Percentiles rank a stretch among this genome's conserved stretches.
These are phyloP conservation scores for Xylaria longipes DNA, from an alignment of 495 filamentous ascomycete genomes.

Conservation along the genomic window DNA sequence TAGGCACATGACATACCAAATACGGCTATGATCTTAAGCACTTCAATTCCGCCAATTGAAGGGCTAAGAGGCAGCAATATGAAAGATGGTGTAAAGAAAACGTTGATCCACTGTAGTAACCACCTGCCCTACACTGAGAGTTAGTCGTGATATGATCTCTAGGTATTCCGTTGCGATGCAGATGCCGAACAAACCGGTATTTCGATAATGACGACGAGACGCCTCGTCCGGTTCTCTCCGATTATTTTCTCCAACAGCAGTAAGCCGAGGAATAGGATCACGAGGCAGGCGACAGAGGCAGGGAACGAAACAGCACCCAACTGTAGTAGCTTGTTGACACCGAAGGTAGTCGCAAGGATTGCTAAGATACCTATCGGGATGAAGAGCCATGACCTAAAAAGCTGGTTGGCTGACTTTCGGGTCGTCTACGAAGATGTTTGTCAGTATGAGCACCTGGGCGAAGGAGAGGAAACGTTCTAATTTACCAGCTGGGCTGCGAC, in stretches of 20 bases:
- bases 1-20: slow-evolving; percentile 47
- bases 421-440: slow-evolving; percentile 24
- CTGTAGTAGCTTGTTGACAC: slow-evolving; percentile 55
- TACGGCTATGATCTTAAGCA: slow-evolving; percentile 60
- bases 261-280: slow-evolving; percentile 55
- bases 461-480: background rate
- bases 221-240: slow-evolving; percentile 52
- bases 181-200: slow-evolving; percentile 49
- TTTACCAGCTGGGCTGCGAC: slow-evolving; percentile 31
- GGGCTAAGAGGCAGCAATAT: slow-evolving; percentile 60
- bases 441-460: background rate
- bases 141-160: background rate
- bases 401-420: slow-evolving; percentile 23
- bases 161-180: background rate
- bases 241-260: slow-evolving; percentile 48
- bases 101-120: slow-evolving; percentile 61
- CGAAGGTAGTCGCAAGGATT: slow-evolving; percentile 58
- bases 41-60: slow-evolving; percentile 56
- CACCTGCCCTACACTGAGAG: slow-evolving; percentile 51
- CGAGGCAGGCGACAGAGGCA: slow-evolving; percentile 58
- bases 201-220: slow-evolving; percentile 53
- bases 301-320: slow-evolving; percentile 58
- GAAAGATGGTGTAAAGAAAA: slow-evolving; percentile 62
- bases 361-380: slow-evolving; percentile 54
- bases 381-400: slow-evolving; percentile 54